A percentile compares a stretch with the other conserved stretches of the same genome.
These are phyloP conservation scores for Penicillium hordei DNA, from an alignment of 2,329 filamentous ascomycete species.

Conservation along the genomic window DNA sequence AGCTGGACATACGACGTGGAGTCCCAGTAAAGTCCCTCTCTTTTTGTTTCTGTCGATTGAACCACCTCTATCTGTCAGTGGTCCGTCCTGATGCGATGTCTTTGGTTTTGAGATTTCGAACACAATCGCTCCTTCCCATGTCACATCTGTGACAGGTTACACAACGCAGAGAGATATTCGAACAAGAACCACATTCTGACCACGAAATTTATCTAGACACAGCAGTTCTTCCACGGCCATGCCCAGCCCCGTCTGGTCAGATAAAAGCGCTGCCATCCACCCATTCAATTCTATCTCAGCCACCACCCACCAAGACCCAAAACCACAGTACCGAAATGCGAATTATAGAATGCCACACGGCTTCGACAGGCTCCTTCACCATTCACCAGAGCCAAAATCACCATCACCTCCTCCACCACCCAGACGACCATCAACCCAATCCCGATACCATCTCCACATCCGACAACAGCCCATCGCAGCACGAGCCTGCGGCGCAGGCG, in stretches of 20 bases:
- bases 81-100: slow-evolving; percentile 15
- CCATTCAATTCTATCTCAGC: slow-evolving; percentile 10
- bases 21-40: slow-evolving; percentile 35
- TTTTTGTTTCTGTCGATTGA: slow-evolving; percentile 20
- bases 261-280: slow-evolving; percentile 25
- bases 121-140: not conserved
- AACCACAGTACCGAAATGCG: slow-evolving; percentile 15
- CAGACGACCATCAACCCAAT: slow-evolving; percentile 24
- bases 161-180: not conserved
- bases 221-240: slow-evolving; percentile 31
- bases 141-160: slow-evolving; percentile 9
- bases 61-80: slow-evolving; percentile 18
- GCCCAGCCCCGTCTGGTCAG: slow-evolving; percentile 32
- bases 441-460: slow-evolving; percentile 43
- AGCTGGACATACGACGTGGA: slow-evolving; percentile 32
- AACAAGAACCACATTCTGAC: slow-evolving; percentile 20
- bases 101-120: not conserved
- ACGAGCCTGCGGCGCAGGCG: slow-evolving; percentile 48
- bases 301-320: slow-evolving; percentile 12
- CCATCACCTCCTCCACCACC: slow-evolving; percentile 28
- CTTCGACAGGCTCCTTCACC: slow-evolving; percentile 41
- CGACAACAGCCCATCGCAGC: slow-evolving; percentile 49
- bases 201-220: slow-evolving; percentile 19
- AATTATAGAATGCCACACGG: slow-evolving; percentile 36
- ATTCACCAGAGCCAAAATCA: slow-evolving; percentile 21